Evolutionary conservation across 495 filamentous ascomycete species (phyloP), one percentile per base, ranked within the genome.

Genomic region (Lepraria neglecta): DNA sequence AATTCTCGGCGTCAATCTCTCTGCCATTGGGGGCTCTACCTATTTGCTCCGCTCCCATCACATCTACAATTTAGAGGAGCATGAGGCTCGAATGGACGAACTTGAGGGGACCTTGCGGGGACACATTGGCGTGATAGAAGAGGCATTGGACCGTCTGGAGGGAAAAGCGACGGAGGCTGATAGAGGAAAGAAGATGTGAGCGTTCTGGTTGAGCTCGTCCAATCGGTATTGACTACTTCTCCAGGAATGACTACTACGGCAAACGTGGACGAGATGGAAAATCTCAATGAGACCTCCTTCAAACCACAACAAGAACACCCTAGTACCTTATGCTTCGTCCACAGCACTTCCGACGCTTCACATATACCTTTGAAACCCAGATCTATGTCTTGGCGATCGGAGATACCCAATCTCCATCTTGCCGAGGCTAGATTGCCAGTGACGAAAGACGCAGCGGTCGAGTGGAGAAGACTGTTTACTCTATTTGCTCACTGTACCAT

Each of bases 41-140:
- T 68, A 70, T 38, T 64, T 70, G 11, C 65, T 76, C 12, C 58
- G 69, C 55, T 71, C 67, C 0, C 74, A 75, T 59, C 74, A 74
- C 56, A 65, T 73, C 33, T 72, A 75, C 63, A 75, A 77, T 59
- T 70, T 73, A 11, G 70, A 75, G 66, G 75, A 78, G 58, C 73
- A 76, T 63, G 77, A 78, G 61, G 77, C 76, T 27, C 68, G 75
- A 27, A 73, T 75, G 65, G 75, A 78, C 57, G 77, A 78, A 56
- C 64, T 78, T 14, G 76, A 78, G 64, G 76, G 76, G 4, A 78
- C 77, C 4, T 60, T 78, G 35, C 62, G 77, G 58, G 75, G 76
- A 10, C 76, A 79, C 58, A 78, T 76, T 60, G 75, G 76, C 6
- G 48, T 75, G 28, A 77, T 78, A 43, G 76, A 78, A 60, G 76